A percentile compares a stretch with the other conserved stretches of the same genome.
These are phyloP conservation scores for Ustilago vetiveriae DNA, from an alignment of 1,284 basidiomycete species.

Conservation along the genomic window DNA sequence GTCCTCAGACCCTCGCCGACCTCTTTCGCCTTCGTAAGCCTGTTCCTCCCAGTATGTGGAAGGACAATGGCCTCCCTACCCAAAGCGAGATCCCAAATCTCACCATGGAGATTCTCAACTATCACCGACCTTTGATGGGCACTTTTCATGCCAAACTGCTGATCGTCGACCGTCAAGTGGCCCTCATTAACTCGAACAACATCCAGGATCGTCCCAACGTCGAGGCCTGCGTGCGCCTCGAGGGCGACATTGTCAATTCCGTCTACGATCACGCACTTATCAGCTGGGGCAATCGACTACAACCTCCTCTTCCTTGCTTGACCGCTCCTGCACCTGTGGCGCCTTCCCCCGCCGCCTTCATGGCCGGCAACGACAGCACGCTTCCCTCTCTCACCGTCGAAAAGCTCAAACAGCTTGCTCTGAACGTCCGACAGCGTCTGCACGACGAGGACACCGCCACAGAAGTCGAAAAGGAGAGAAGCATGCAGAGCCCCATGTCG, in stretches of 20 bases:
- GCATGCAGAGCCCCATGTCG: slow-evolving; percentile 37
- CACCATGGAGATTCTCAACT: slow-evolving; percentile 64
- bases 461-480: slow-evolving; percentile 49
- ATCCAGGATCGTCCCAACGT: slow-evolving; percentile 72
- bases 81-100: slow-evolving; percentile 58
- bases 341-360: slow-evolving; percentile 47
- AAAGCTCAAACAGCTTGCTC: slow-evolving; percentile 45
- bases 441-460: slow-evolving; percentile 59
- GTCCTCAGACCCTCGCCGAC: slow-evolving; percentile 61
- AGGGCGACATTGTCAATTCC: slow-evolving; percentile 77
- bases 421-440: slow-evolving; percentile 46
- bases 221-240: slow-evolving; percentile 68
- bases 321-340: slow-evolving; percentile 62
- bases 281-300: slow-evolving; percentile 74
- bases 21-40: slow-evolving; percentile 62
- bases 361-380: slow-evolving; percentile 37
- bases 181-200: slow-evolving; percentile 78
- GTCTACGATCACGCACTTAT: slow-evolving; percentile 80
- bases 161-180: slow-evolving; percentile 78
- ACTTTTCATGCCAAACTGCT: slow-evolving; percentile 84
- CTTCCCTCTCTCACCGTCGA: slow-evolving; percentile 47
- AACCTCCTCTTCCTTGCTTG: slow-evolving; percentile 74
- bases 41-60: slow-evolving; percentile 59
- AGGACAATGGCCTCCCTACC: slow-evolving; percentile 60
- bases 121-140: slow-evolving; percentile 69